These are phyloP conservation scores for Rhizophora mangle DNA, from an alignment of 345 rosid species.

Conservation along the genomic window DNA sequence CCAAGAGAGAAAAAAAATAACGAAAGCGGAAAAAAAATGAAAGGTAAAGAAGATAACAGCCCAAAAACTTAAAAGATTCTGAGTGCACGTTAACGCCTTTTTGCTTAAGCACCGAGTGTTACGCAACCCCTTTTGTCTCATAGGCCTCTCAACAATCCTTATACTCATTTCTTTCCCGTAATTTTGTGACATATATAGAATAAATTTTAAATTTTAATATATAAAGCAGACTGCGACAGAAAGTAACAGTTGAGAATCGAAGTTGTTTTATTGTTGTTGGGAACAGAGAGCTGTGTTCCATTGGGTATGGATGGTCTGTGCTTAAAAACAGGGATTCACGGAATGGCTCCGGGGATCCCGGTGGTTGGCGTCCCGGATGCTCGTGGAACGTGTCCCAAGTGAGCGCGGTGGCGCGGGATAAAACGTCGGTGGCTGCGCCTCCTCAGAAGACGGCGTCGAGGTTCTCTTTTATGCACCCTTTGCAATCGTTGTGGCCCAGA, in stretches of 20 bases:
- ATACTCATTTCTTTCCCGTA: no score
- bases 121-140: neutral
- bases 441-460: conserved; percentile 38
- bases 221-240: neutral
- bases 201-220: no score
- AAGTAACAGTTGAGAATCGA: neutral
- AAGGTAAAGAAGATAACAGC: conserved; percentile 17
- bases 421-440: conserved; percentile 35
- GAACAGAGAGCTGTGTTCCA: neutral
- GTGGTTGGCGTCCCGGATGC: conserved; percentile 39
- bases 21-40: no score
- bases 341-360: conserved; percentile 50
- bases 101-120: no score
- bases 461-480: conserved; percentile 53
- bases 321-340: conserved; percentile 53
- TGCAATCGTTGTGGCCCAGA: conserved; percentile 53
- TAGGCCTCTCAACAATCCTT: no score
- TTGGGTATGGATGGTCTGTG: conserved; percentile 48
- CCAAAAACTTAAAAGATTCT: conserved; percentile 28
- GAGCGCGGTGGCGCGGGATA: conserved; percentile 47
- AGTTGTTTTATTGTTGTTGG: neutral
- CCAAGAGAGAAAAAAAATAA: no score
- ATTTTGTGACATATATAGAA: no score
- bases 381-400: conserved; percentile 42
- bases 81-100: conserved; percentile 41